Conservation (phyloP, 1,284 basidiomycete species). For the Melampsora allii-populina region DNA sequence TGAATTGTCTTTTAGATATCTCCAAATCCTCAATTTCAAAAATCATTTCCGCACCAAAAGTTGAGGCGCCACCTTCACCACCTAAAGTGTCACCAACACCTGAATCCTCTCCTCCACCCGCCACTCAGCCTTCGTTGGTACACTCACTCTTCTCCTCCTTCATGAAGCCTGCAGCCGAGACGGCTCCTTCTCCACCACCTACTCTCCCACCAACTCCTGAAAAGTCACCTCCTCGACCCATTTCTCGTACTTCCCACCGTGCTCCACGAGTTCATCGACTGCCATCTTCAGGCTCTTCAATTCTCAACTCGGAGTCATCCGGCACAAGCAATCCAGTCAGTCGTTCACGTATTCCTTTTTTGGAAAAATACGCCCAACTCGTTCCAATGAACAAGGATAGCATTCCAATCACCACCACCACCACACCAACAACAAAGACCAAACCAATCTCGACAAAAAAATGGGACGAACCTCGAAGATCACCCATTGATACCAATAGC, state of each 20-base stretch:
- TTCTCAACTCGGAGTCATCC: constrained; percentile 5
- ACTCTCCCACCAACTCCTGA: neutral
- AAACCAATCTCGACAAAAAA: neutral
- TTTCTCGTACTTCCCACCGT: neutral
- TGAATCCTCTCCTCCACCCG: neutral
- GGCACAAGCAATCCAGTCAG: neutral
- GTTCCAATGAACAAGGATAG: neutral
- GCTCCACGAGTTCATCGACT: neutral
- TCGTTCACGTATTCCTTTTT: constrained; percentile 26
- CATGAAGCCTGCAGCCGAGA: neutral
- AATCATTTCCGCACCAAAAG: neutral
- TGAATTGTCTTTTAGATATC: neutral
- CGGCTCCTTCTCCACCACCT: neutral
- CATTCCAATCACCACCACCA: neutral
- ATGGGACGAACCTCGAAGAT: neutral
- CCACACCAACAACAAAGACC: neutral
- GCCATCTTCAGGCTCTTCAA: constrained; percentile 7
- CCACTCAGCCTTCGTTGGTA: neutral
- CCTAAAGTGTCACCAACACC: neutral
- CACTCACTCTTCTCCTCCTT: constrained; percentile 2
- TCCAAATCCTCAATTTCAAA: neutral
- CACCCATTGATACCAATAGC: neutral
- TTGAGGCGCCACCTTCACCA: neutral
- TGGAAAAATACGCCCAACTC: constrained; percentile 27
- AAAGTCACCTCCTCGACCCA: neutral